phyloP scores from a whole-genome alignment of 2,329 filamentous ascomycete genomes.

The Calycina marina region DNA sequence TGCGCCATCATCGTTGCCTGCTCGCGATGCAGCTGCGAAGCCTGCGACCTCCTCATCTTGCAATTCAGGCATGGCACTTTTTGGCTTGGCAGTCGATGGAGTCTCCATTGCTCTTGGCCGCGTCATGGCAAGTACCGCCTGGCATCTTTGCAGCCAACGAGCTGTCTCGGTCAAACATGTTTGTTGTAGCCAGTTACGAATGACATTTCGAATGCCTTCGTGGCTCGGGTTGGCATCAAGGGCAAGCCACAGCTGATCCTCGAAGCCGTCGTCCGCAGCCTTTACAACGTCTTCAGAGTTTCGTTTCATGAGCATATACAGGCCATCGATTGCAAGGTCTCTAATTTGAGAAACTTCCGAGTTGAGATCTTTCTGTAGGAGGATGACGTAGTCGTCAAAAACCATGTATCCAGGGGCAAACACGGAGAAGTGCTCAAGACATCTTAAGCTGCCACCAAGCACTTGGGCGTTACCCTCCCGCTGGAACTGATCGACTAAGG shows the following conservation, averaged over 20 bases:
- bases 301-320: constrained; percentile 91
- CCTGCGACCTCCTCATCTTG: constrained; percentile 95
- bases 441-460: constrained; percentile 63
- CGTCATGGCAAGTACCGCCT: constrained; percentile 79
- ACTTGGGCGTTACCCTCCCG: constrained; percentile 57
- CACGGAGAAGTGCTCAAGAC: constrained; percentile 78
- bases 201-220: constrained; percentile 69
- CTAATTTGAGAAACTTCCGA: constrained; percentile 55
- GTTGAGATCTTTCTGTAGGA: constrained; percentile 63
- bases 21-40: constrained; percentile 61
- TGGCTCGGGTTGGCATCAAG: constrained; percentile 67
- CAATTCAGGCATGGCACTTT: constrained; percentile 51
- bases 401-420: constrained; percentile 84
- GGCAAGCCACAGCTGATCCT: constrained; percentile 83
- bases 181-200: constrained; percentile 87
- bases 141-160: constrained; percentile 79
- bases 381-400: constrained; percentile 68
- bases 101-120: constrained; percentile 46
- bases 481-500: constrained; percentile 69
- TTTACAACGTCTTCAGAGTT: constrained; percentile 71
- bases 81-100: constrained; percentile 30
- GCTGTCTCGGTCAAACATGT: constrained; percentile 68
- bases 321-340: constrained; percentile 70
- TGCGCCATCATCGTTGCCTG: constrained; percentile 40
- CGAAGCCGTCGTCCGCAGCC: constrained; percentile 62